Evolutionary conservation across 352 stramenopile genomes (phyloP).

Genomic region (Thalassiosira hispida): DNA sequence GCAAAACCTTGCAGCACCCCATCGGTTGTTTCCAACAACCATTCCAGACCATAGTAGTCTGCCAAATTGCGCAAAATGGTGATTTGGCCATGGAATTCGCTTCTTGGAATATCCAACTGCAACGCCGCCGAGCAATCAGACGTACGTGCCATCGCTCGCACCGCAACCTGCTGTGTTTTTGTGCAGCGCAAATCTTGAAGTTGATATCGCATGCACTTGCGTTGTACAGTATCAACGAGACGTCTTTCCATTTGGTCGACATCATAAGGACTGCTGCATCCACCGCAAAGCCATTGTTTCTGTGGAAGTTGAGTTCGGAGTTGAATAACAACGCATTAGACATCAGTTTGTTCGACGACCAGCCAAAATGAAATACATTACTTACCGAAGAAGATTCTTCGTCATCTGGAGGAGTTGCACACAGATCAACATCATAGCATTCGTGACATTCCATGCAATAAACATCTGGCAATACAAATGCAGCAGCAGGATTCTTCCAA

Average conservation of each 20-base stretch:
- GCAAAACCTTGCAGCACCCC: slow-evolving; percentile 54
- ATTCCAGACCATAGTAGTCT: slow-evolving; percentile 77
- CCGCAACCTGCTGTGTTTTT: slow-evolving; percentile 80
- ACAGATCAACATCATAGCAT: slow-evolving; percentile 96
- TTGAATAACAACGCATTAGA: slow-evolving; percentile 8
- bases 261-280: slow-evolving; percentile 92
- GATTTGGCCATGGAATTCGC: slow-evolving; percentile 60
- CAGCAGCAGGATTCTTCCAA: slow-evolving; percentile 94
- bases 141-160: slow-evolving; percentile 54
- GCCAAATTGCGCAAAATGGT: slow-evolving; percentile 72
- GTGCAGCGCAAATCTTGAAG: slow-evolving; percentile 88
- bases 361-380: slow-evolving; percentile 35
- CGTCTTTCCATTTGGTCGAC: slow-evolving; percentile 89
- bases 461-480: slow-evolving; percentile 95
- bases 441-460: slow-evolving; percentile 96
- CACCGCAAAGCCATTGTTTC: slow-evolving; percentile 90
- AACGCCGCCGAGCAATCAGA: slow-evolving; percentile 69
- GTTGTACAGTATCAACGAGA: slow-evolving; percentile 91
- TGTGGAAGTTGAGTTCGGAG: slow-evolving; percentile 20
- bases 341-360: neutral
- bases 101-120: slow-evolving; percentile 73
- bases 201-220: slow-evolving; percentile 91
- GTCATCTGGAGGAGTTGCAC: slow-evolving; percentile 91
- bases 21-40: slow-evolving; percentile 76
- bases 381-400: slow-evolving; percentile 72